These are phyloP conservation scores for Spizellomyces punctatus DNA, from an alignment of 192 early-diverging fungal genomes.

Conservation along the genomic window DNA sequence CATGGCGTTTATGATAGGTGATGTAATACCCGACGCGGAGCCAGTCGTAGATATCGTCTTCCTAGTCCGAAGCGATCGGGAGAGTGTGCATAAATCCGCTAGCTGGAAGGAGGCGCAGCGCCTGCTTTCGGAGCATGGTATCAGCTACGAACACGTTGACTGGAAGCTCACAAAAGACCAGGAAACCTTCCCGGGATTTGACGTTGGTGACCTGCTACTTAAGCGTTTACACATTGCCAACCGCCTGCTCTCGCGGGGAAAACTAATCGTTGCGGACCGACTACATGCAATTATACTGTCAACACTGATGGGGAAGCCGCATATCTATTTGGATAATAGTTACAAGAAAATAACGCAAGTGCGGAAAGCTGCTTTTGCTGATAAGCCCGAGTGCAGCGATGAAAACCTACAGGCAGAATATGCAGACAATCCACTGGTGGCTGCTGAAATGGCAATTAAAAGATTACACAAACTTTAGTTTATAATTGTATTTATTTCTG, in stretches of 20 bases:
- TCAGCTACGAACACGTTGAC: background rate
- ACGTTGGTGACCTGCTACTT: background rate
- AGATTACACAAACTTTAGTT: background rate
- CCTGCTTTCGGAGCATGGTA: background rate
- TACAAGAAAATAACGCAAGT: constrained; percentile 1
- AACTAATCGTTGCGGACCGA: background rate
- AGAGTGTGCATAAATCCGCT: background rate
- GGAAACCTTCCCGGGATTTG: background rate
- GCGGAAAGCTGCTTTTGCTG: background rate
- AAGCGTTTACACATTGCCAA: background rate
- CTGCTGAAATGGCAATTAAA: background rate
- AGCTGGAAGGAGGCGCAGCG: background rate
- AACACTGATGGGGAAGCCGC: background rate
- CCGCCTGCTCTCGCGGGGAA: background rate
- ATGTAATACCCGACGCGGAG: background rate
- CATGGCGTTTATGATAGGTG: constrained; percentile 1
- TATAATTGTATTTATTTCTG: background rate
- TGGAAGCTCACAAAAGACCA: background rate
- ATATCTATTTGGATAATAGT: background rate
- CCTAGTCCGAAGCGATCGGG: background rate
- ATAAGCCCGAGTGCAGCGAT: background rate
- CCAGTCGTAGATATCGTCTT: background rate
- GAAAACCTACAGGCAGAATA: background rate
- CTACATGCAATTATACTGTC: background rate
- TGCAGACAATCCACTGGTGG: background rate